Evolutionary conservation across 2,329 filamentous ascomycete species (phyloP).

Genomic region (Venturia nashicola): DNA sequence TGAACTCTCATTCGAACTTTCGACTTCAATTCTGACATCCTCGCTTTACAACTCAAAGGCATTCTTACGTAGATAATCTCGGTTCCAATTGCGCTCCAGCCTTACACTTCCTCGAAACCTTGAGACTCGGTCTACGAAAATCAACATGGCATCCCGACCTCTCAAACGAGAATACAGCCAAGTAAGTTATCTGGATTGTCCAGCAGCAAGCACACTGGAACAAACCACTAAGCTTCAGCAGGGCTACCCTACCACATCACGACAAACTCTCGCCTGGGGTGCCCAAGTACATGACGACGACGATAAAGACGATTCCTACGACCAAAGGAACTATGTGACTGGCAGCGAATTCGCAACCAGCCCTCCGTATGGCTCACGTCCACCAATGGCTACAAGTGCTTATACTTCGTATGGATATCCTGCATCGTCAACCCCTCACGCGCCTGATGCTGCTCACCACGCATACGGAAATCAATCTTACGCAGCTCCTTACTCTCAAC

Average conservation of each 20-base stretch:
- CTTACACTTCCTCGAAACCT: background rate
- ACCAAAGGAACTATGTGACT: background rate
- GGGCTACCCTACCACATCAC: background rate
- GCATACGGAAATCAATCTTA: background rate
- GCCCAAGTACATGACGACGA: background rate
- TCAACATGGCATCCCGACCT: background rate
- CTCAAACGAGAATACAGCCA: background rate
- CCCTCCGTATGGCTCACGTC: background rate
- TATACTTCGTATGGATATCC: background rate
- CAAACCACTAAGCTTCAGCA: background rate
- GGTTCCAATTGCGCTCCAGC: background rate
- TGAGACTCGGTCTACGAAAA: background rate
- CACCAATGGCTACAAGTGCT: background rate
- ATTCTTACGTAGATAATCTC: background rate
- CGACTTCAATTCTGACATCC: background rate
- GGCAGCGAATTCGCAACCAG: background rate
- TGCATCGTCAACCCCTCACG: background rate
- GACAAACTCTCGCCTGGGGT: background rate
- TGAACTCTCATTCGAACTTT: background rate
- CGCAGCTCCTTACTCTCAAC: background rate
- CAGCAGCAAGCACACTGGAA: background rate
- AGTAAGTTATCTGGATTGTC: background rate
- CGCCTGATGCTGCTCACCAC: background rate
- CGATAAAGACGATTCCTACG: background rate
- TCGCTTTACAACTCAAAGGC: background rate